Evolutionary conservation across 1,284 basidiomycete genomes (phyloP).

Genomic region (Microbotryomycetes sp.): DNA sequence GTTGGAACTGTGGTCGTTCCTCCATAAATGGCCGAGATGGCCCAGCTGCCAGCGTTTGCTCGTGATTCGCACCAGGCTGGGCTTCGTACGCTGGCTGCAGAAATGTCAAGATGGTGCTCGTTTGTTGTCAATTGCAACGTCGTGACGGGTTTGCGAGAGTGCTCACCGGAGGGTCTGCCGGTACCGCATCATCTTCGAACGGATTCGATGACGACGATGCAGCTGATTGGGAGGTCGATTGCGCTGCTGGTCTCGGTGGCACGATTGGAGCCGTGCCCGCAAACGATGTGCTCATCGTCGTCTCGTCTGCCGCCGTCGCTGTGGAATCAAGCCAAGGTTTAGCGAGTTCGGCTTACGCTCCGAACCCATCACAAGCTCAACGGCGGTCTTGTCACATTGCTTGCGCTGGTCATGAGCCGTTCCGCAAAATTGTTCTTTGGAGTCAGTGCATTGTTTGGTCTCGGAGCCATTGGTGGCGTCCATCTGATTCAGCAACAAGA

Average conservation of each 20-base stretch:
- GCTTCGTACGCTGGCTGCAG: conserved; percentile 28
- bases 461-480: conserved; percentile 78
- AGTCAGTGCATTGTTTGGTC: conserved; percentile 60
- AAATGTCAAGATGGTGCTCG: not conserved
- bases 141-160: not conserved
- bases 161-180: conserved; percentile 24
- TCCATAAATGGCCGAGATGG: conserved; percentile 21
- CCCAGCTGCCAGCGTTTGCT: conserved; percentile 26
- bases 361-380: not conserved
- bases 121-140: too few species aligned
- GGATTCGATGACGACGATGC: not conserved
- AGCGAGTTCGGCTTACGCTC: not conserved
- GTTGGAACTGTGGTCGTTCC: not conserved
- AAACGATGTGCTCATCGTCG: too few species aligned
- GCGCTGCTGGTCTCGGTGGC: not conserved
- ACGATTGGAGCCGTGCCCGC: not conserved
- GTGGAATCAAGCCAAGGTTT: not conserved
- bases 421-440: conserved; percentile 70
- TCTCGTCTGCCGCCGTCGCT: not conserved
- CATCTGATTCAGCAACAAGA: conserved; percentile 83
- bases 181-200: not conserved
- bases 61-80: not conserved
- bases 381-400: not conserved
- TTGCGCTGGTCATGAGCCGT: conserved; percentile 54
- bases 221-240: not conserved